These are phyloP conservation scores for Cochlearia excelsa DNA, from an alignment of 345 rosid genomes.

Conservation along the genomic window DNA sequence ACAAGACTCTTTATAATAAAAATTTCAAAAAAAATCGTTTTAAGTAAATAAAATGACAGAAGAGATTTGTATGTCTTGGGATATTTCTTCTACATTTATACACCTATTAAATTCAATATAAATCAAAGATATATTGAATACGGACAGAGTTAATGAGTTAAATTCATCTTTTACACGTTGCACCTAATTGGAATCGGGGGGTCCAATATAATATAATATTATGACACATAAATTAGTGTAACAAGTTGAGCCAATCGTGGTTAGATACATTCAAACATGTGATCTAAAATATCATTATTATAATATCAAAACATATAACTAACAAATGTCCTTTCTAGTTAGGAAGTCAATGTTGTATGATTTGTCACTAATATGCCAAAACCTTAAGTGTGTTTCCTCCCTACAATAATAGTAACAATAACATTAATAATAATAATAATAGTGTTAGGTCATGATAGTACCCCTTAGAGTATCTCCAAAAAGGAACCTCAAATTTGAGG, in stretches of 20 bases:
- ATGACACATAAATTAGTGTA: not conserved
- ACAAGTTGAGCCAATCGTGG: not conserved
- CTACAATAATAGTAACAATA: conserved; percentile 18
- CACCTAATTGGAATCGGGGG: not conserved
- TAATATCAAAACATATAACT: too few relatives aligned
- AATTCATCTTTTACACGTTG: not conserved
- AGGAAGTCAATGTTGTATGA: conserved; percentile 1
- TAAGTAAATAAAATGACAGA: too few relatives aligned
- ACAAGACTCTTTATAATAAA: too few relatives aligned
- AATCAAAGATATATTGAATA: too few relatives aligned
- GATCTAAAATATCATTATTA: too few relatives aligned
- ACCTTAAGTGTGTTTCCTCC: not conserved
- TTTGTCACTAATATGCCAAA: conserved; percentile 9
- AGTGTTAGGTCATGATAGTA: conserved; percentile 22
- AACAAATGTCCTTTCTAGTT: too few relatives aligned
- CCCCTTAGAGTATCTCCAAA: too few relatives aligned
- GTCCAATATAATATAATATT: not conserved
- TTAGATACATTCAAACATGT: not conserved
- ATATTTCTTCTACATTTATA: too few relatives aligned
- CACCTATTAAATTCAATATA: too few relatives aligned
- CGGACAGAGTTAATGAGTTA: not conserved
- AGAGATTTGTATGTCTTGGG: too few relatives aligned
- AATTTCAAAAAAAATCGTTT: not conserved
- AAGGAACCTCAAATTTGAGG: too few relatives aligned
- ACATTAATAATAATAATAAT: conserved; percentile 20